Evolutionary conservation across 176 grass and related monocot species (phyloP), one percentile per base, ranked within the genome.

Genomic region (Calamus simplicifolius): DNA sequence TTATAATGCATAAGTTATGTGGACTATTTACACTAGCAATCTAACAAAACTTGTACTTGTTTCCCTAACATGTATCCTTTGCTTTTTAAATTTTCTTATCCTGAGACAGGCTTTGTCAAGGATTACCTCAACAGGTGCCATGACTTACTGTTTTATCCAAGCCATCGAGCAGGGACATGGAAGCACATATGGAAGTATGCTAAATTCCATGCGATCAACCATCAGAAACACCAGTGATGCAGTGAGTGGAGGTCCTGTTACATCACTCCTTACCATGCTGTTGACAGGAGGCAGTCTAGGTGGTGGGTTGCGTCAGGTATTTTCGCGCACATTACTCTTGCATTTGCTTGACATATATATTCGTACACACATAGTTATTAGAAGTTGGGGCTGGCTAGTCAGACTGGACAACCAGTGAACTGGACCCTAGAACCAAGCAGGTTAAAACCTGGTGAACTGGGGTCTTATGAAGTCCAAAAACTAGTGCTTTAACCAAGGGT

Each of bases 121-220:
- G 76, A 72, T 89, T 54, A 92, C 93, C 71, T 92, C 93, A 15
- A 98, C 93, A 26, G 93, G 93, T 21, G 93, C 93, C 4, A 98
- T 98, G 93, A 98, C 88, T 60, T 98, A 80, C 55, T 83, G 93
- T 63, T 98, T 98, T 73, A 98, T 98, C 62, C 88, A 98, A 88
- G 93, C 93, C 48, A 80, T 98, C 71, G 93, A 98, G 68, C 69
- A 62, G 56, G 79, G 74, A 5, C 57, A 98, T 27, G 93, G 25
- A 10, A 58, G 70, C 30, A 98, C 93, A 25, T 98, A 98, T 29
- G 93, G 93, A 23, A 92, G 93, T 69, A 92, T 98, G 29, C 67
- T 98, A 29, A 92, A 71, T 50, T 70, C 93, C 18, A 98, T 98
- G 93, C 78, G 93, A 61, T 55, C 67, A 12, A 77, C 84, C 69